Percentiles rank a stretch among this genome's conserved stretches.
These are phyloP conservation scores for Acer negundo DNA, from an alignment of 345 rosid genomes.

Conservation along the genomic window DNA sequence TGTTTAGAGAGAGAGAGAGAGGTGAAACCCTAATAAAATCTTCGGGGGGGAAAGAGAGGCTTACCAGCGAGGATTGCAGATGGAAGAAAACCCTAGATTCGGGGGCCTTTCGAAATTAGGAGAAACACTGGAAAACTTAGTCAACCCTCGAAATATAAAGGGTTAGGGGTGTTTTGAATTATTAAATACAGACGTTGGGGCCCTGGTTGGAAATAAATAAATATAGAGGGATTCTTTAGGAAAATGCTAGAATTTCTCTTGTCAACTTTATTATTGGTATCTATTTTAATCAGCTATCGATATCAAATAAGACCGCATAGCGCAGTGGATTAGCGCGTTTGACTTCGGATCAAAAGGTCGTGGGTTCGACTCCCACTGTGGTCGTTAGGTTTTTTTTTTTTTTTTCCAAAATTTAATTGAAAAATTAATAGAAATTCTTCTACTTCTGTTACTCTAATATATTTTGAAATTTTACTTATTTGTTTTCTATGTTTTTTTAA, in stretches of 20 bases:
- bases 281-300: background rate
- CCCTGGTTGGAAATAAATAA: background rate
- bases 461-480: too few relatives aligned
- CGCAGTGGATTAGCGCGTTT: conserved; percentile 99
- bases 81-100: conserved; percentile 41
- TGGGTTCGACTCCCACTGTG: conserved; percentile 96
- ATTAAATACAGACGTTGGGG: conserved; percentile 12
- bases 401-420: background rate
- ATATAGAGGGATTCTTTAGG: conserved; percentile 12
- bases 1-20: background rate
- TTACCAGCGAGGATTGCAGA: conserved; percentile 30
- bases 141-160: conserved; percentile 1
- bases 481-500: too few relatives aligned
- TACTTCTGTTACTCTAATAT: too few relatives aligned
- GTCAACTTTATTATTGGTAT: background rate
- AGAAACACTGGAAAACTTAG: conserved; percentile 18
- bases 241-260: background rate
- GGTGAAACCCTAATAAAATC: conserved; percentile 4
- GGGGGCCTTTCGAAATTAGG: conserved; percentile 37
- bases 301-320: conserved; percentile 63
- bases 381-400: conserved; percentile 28
- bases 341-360: conserved; percentile 99
- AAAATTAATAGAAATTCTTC: too few relatives aligned
- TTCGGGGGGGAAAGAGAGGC: background rate
- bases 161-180: conserved; percentile 24